Percentiles rank a stretch among this genome's conserved stretches.
Evolutionary conservation across 2,329 filamentous ascomycete species (phyloP).

Genomic region (Fusarium sp.): DNA sequence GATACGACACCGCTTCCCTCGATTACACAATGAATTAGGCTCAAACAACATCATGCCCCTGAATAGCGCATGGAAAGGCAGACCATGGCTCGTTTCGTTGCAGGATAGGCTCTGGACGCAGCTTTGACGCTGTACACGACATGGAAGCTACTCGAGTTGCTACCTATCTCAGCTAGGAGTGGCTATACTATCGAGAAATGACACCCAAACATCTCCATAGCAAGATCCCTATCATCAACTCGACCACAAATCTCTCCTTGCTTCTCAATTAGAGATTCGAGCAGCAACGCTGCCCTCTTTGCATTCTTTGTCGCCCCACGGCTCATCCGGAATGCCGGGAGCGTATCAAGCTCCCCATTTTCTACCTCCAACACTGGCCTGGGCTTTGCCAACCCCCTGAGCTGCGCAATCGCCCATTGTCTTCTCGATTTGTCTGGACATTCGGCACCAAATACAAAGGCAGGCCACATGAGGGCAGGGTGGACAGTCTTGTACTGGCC

Average conservation of each 20-base stretch:
- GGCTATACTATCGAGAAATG: slow-evolving; percentile 22
- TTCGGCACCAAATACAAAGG: slow-evolving; percentile 15
- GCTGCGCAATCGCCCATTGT: slow-evolving; percentile 13
- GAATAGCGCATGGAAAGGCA: neutral
- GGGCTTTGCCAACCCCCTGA: slow-evolving; percentile 5
- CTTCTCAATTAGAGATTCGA: slow-evolving; percentile 14
- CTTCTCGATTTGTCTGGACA: neutral
- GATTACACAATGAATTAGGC: neutral
- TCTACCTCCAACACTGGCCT: slow-evolving; percentile 7
- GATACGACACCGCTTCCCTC: neutral
- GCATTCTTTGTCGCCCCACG: slow-evolving; percentile 13
- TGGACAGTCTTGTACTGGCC: slow-evolving; percentile 10
- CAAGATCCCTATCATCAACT: slow-evolving; percentile 19
- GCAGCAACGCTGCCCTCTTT: neutral
- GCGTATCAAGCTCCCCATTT: neutral
- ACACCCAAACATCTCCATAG: slow-evolving; percentile 18
- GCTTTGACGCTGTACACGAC: neutral
- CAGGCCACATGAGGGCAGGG: slow-evolving; percentile 20
- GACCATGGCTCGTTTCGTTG: neutral
- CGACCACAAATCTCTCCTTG: slow-evolving; percentile 1
- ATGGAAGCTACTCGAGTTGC: neutral
- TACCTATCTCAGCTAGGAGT: neutral
- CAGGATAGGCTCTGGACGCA: neutral
- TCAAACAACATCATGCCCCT: neutral
- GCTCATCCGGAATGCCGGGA: slow-evolving; percentile 9